Percentiles rank a stretch among this genome's conserved stretches.
phyloP scores from a whole-genome alignment of 345 rosid genomes.

The Luvunga scandens region DNA sequence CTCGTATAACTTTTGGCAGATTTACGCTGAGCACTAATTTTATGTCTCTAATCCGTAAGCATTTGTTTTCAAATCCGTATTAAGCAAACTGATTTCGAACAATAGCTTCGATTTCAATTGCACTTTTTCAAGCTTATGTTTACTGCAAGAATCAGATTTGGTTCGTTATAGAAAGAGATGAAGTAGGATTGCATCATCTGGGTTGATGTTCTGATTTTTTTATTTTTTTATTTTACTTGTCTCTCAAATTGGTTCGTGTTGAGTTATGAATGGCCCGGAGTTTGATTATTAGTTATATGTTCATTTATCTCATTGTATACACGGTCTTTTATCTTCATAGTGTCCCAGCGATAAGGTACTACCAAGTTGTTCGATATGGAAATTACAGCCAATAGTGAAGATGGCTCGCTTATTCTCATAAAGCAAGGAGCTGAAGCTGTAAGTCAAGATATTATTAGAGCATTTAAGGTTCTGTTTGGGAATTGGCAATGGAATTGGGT shows the following conservation, averaged over 20 bases:
- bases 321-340: background rate
- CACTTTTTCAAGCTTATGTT: background rate
- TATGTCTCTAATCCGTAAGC: background rate
- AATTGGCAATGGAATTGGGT: background rate
- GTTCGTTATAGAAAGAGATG: background rate
- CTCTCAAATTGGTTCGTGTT: background rate
- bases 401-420: constrained; percentile 40
- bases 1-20: background rate
- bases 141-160: background rate
- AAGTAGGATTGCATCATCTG: background rate
- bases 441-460: constrained; percentile 18
- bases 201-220: background rate
- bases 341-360: background rate
- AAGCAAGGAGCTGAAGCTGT: constrained; percentile 93
- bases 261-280: background rate
- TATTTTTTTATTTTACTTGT: background rate
- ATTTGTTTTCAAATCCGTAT: background rate
- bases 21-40: background rate
- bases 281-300: background rate
- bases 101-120: background rate
- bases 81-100: background rate
- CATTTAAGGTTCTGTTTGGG: background rate
- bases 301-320: background rate
- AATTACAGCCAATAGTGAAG: constrained; percentile 18
- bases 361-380: constrained; percentile 26